These are phyloP conservation scores for Eragrostis nindensis DNA, from an alignment of 176 grass and related monocot genomes.

Conservation along the genomic window DNA sequence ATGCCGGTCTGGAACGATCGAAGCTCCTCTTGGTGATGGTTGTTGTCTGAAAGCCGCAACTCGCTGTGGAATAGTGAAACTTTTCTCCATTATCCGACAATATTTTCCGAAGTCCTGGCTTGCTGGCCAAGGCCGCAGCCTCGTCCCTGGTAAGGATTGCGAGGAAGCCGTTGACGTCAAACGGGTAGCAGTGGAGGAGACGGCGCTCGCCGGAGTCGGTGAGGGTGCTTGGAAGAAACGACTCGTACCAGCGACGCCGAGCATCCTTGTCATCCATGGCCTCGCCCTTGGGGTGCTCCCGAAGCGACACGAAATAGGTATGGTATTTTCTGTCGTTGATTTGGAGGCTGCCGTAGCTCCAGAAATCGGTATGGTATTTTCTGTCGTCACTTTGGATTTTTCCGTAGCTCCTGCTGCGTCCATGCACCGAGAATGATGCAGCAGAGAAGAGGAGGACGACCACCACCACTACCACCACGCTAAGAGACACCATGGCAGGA, in stretches of 20 bases:
- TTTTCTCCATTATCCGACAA: neutral
- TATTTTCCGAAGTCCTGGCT: neutral
- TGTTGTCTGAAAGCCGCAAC: neutral
- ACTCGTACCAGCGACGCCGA: conserved; percentile 17
- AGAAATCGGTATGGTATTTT: no score
- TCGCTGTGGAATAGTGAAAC: neutral
- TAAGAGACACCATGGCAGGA: neutral
- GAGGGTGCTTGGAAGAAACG: conserved; percentile 13
- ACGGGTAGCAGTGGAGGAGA: neutral
- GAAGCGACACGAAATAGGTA: neutral
- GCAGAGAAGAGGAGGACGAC: neutral
- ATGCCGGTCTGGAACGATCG: neutral
- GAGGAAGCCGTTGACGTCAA: neutral
- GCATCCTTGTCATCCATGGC: conserved; percentile 6
- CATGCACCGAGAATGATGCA: no score
- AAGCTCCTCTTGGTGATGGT: neutral
- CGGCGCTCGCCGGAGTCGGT: conserved; percentile 14
- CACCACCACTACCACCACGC: neutral
- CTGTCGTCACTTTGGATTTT: no score
- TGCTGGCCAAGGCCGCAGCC: neutral
- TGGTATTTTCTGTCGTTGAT: neutral
- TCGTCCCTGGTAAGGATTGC: neutral
- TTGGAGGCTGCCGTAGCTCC: neutral
- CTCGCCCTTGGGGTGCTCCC: neutral
- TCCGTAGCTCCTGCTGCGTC: no score